Evolutionary conservation across 2,329 filamentous ascomycete species (phyloP).

Genomic region (Trichophyton schoenleinii): DNA sequence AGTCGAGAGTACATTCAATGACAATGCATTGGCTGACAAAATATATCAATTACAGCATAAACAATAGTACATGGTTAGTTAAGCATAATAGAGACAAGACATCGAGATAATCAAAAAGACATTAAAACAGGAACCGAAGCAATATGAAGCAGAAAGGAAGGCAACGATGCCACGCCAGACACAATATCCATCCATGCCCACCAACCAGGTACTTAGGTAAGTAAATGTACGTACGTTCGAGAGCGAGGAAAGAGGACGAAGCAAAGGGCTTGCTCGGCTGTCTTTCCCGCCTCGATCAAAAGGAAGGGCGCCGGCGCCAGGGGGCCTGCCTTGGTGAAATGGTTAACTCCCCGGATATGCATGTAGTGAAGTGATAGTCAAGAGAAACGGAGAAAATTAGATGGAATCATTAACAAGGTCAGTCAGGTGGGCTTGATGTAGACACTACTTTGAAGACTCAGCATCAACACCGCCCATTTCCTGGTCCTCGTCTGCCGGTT

Average conservation of each 20-base stretch:
- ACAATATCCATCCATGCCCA: neutral
- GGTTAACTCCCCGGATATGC: neutral
- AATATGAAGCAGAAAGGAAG: neutral
- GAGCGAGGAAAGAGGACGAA: constrained; percentile 64
- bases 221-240: constrained; percentile 25
- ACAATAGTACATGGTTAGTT: neutral
- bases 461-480: neutral
- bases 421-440: neutral
- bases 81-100: neutral
- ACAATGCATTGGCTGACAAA: neutral
- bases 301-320: constrained; percentile 13
- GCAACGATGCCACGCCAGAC: neutral
- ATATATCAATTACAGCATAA: constrained; percentile 1
- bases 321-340: neutral
- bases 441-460: neutral
- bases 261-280: constrained; percentile 17
- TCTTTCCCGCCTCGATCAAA: constrained; percentile 39
- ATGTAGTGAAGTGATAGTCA: neutral
- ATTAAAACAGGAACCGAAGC: neutral
- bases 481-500: constrained; percentile 1
- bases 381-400: neutral
- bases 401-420: neutral
- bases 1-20: neutral
- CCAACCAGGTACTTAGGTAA: neutral
- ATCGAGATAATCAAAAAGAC: neutral